phyloP scores from a whole-genome alignment of 805 yeast species.

The Metschnikowia lunata region DNA sequence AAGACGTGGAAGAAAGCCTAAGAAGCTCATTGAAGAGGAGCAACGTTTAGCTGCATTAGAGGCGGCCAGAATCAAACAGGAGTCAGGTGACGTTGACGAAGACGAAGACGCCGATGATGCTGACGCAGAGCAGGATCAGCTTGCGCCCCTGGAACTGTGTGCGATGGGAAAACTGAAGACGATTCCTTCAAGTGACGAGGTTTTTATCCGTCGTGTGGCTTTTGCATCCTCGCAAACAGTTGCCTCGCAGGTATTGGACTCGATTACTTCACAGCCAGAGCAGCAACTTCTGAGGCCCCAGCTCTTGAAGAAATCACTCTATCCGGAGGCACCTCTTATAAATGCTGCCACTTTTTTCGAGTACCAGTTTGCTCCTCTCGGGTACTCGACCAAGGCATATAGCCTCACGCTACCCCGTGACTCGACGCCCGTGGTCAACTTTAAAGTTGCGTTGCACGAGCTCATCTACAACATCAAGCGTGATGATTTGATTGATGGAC shows the following conservation, averaged over 20 bases:
- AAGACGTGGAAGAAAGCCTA: slow-evolving; percentile 22
- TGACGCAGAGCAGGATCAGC: slow-evolving; percentile 5
- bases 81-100: slow-evolving; percentile 6
- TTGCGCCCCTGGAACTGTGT: slow-evolving; percentile 10
- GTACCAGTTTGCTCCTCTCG: slow-evolving; percentile 35
- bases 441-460: slow-evolving; percentile 40
- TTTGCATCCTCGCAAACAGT: slow-evolving; percentile 12
- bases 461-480: slow-evolving; percentile 28
- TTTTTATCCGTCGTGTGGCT: slow-evolving; percentile 15
- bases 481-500: slow-evolving; percentile 31
- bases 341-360: slow-evolving; percentile 30
- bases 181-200: slow-evolving; percentile 15
- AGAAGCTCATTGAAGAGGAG: slow-evolving; percentile 20
- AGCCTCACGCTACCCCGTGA: slow-evolving; percentile 46
- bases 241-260: slow-evolving; percentile 8
- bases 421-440: slow-evolving; percentile 40
- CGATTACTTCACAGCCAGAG: slow-evolving; percentile 9
- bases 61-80: slow-evolving; percentile 10
- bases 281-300: slow-evolving; percentile 24
- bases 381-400: slow-evolving; percentile 33
- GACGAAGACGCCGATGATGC: slow-evolving; percentile 6
- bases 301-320: slow-evolving; percentile 20
- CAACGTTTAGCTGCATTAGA: slow-evolving; percentile 14
- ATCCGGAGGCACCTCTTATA: slow-evolving; percentile 29
- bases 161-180: slow-evolving; percentile 15